Evolutionary conservation across 1,139 yeast genomes (phyloP).

Genomic region (Diutina siamensis): DNA sequence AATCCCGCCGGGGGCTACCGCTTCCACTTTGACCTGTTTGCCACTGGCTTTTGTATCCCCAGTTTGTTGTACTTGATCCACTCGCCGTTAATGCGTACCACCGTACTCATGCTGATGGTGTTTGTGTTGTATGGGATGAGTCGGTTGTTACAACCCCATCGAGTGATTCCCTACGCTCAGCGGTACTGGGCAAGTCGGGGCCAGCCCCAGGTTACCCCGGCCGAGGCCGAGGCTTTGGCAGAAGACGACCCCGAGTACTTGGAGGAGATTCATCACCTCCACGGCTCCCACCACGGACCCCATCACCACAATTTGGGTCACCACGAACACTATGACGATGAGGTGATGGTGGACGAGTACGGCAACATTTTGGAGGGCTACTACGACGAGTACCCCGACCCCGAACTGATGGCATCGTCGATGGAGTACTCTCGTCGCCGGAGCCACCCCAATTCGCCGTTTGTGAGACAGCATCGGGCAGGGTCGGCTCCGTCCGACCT

Average conservation of each 20-base stretch:
- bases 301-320: neutral
- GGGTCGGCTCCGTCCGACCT: neutral
- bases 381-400: constrained; percentile 6
- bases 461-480: neutral
- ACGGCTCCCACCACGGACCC: neutral
- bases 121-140: neutral
- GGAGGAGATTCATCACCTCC: constrained; percentile 1
- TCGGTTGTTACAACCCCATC: neutral
- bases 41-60: constrained; percentile 1
- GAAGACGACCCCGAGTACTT: constrained; percentile 9
- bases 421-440: neutral
- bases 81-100: constrained; percentile 1
- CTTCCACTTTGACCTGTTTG: neutral
- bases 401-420: neutral
- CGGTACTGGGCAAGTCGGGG: neutral
- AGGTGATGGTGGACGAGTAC: constrained; percentile 3
- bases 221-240: constrained; percentile 7
- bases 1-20: too few relatives aligned
- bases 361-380: constrained; percentile 1
- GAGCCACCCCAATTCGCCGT: neutral
- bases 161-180: constrained; percentile 1
- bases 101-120: neutral
- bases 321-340: constrained; percentile 3
- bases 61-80: neutral
- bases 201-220: neutral